These are phyloP conservation scores for Penicillium parvum DNA, from an alignment of 495 filamentous ascomycete genomes.

Conservation along the genomic window DNA sequence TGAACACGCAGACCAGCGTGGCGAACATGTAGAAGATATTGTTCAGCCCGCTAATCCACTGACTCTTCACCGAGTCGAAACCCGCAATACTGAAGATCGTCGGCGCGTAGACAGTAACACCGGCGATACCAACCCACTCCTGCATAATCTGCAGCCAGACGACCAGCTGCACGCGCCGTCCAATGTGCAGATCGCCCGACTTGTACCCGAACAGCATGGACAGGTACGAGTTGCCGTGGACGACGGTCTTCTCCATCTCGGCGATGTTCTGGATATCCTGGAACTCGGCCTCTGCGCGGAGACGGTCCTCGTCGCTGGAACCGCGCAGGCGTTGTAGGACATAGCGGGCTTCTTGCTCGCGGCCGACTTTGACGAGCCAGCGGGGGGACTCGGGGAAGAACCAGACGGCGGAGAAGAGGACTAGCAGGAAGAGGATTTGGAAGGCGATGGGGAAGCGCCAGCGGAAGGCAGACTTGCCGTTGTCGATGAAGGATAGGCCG, in stretches of 20 bases:
- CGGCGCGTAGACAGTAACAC: constrained; percentile 63
- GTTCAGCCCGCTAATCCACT: constrained; percentile 67
- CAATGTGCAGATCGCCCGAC: constrained; percentile 60
- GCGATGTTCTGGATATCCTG: constrained; percentile 57
- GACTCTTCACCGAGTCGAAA: constrained; percentile 53
- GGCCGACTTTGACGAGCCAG: constrained; percentile 60
- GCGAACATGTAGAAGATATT: constrained; percentile 62
- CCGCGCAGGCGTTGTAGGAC: constrained; percentile 60
- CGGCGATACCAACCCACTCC: constrained; percentile 70
- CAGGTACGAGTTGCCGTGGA: constrained; percentile 51
- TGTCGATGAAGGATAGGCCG: constrained; percentile 55
- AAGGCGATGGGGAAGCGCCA: constrained; percentile 72
- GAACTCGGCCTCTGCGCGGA: constrained; percentile 57
- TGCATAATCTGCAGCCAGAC: constrained; percentile 72
- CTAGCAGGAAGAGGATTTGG: constrained; percentile 61
- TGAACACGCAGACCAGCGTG: constrained; percentile 63
- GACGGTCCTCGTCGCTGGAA: constrained; percentile 46
- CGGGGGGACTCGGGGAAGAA: constrained; percentile 64
- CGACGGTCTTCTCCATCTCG: constrained; percentile 51
- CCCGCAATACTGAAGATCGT: constrained; percentile 67
- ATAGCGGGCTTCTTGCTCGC: constrained; percentile 57
- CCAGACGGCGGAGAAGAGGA: constrained; percentile 47
- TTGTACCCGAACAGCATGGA: constrained; percentile 62
- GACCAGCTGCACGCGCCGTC: constrained; percentile 61
- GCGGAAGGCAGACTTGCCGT: constrained; percentile 50